phyloP scores from a whole-genome alignment of 768 basidiomycete genomes.

The Lyophyllum semitale region DNA sequence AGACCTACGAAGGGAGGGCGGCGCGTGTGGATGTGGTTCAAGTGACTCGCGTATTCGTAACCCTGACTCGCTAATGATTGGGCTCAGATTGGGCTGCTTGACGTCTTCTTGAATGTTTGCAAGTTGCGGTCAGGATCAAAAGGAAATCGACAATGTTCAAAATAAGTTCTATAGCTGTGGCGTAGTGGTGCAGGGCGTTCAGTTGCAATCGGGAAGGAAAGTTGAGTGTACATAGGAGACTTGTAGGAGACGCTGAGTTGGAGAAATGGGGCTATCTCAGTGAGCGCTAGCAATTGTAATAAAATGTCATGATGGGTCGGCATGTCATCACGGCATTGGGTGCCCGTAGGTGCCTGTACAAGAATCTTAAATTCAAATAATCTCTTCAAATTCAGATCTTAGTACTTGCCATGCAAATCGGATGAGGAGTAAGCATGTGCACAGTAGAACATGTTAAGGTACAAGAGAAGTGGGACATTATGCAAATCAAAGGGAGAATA shows the following conservation, averaged over 20 bases:
- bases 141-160: not conserved
- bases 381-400: too few relatives aligned
- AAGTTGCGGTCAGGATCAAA: not conserved
- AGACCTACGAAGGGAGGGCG: conserved; percentile 4
- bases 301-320: too few relatives aligned
- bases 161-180: too few relatives aligned
- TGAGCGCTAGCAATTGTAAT: too few relatives aligned
- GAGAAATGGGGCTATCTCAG: too few relatives aligned
- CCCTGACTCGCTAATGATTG: conserved; percentile 4
- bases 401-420: not conserved
- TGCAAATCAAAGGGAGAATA: not conserved
- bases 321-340: too few relatives aligned
- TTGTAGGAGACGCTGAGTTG: too few relatives aligned
- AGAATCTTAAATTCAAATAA: too few relatives aligned
- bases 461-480: not conserved
- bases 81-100: not conserved
- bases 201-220: too few relatives aligned
- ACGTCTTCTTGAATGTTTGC: not conserved
- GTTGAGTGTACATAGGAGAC: too few relatives aligned
- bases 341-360: too few relatives aligned
- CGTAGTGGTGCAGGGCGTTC: too few relatives aligned
- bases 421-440: not conserved
- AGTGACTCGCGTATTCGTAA: not conserved
- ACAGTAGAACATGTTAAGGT: not conserved
- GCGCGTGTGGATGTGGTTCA: not conserved